phyloP scores from a whole-genome alignment of 164 flowering plant genomes.

The Vitis amurensis region DNA sequence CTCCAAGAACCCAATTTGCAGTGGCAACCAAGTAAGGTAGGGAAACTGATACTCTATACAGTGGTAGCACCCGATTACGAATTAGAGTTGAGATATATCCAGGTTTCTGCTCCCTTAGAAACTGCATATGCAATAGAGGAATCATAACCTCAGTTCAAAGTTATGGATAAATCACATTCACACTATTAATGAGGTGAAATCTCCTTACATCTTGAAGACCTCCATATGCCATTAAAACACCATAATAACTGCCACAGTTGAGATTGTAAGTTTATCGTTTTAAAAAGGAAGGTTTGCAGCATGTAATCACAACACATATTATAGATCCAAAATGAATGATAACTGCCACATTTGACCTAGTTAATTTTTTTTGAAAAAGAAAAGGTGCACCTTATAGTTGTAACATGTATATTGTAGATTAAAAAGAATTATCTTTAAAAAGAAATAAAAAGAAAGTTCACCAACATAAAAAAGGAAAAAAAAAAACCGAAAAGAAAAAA shows the following conservation, averaged over 20 bases:
- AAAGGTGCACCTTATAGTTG: too few relatives aligned
- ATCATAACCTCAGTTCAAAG: neutral
- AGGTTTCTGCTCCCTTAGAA: slow-evolving; percentile 54
- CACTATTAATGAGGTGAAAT: slow-evolving; percentile 9
- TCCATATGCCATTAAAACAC: slow-evolving; percentile 84
- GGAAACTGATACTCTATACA: slow-evolving; percentile 36
- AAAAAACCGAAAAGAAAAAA: too few relatives aligned
- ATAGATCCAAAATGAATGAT: too few relatives aligned
- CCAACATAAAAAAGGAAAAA: too few relatives aligned
- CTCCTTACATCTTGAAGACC: slow-evolving; percentile 71
- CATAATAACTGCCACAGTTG: slow-evolving; percentile 60
- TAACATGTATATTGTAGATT: too few relatives aligned
- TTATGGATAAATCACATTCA: slow-evolving; percentile 7
- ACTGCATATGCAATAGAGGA: slow-evolving; percentile 37
- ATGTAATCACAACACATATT: too few relatives aligned
- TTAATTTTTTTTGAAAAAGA: too few relatives aligned
- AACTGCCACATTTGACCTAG: too few relatives aligned
- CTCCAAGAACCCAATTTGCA: slow-evolving; percentile 90
- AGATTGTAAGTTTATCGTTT: neutral
- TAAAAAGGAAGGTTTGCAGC: too few relatives aligned
- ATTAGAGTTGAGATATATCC: slow-evolving; percentile 46
- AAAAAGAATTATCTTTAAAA: too few relatives aligned
- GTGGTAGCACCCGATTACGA: slow-evolving; percentile 57
- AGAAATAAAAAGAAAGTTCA: too few relatives aligned
- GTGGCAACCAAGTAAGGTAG: slow-evolving; percentile 68